Conservation (phyloP, 2,329 filamentous ascomycete genomes). For the Cercospora zeae-maydis region DNA sequence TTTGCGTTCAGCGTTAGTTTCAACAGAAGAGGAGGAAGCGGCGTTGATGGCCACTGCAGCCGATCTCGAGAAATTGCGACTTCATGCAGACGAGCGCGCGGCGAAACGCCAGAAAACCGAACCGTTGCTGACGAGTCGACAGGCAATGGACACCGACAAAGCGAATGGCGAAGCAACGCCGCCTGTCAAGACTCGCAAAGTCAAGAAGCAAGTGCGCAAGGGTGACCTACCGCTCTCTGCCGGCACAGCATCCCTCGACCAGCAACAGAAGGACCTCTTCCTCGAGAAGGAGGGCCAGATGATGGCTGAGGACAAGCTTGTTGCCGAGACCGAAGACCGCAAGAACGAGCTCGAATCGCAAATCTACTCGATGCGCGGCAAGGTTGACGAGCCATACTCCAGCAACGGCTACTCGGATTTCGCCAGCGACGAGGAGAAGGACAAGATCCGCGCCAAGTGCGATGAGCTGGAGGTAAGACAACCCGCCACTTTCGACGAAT, state of each 20-base stretch:
- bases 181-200: slow-evolving; percentile 76
- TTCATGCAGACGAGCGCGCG: slow-evolving; percentile 21
- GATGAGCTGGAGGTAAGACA: slow-evolving; percentile 75
- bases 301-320: slow-evolving; percentile 98
- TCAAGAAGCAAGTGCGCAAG: slow-evolving; percentile 99
- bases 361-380: slow-evolving; percentile 95
- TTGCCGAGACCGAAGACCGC: slow-evolving; percentile 97
- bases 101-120: slow-evolving; percentile 29
- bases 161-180: slow-evolving; percentile 49
- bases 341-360: slow-evolving; percentile 99
- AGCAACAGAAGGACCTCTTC: slow-evolving; percentile 60
- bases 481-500: background rate
- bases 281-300: slow-evolving; percentile 82
- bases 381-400: slow-evolving; percentile 82
- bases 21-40: slow-evolving; percentile 23
- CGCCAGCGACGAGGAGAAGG: slow-evolving; percentile 87
- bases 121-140: slow-evolving; percentile 34
- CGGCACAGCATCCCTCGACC: slow-evolving; percentile 76
- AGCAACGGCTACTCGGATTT: slow-evolving; percentile 61
- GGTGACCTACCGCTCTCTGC: slow-evolving; percentile 85
- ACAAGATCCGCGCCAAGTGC: slow-evolving; percentile 77
- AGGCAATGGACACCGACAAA: slow-evolving; percentile 85
- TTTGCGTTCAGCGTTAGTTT: slow-evolving; percentile 25
- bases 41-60: slow-evolving; percentile 16
- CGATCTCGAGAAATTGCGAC: slow-evolving; percentile 15